Percentiles rank a stretch among this genome's conserved stretches.
Conservation (phyloP, 2,329 filamentous ascomycete genomes). For the Trematosphaeria pertusa region DNA sequence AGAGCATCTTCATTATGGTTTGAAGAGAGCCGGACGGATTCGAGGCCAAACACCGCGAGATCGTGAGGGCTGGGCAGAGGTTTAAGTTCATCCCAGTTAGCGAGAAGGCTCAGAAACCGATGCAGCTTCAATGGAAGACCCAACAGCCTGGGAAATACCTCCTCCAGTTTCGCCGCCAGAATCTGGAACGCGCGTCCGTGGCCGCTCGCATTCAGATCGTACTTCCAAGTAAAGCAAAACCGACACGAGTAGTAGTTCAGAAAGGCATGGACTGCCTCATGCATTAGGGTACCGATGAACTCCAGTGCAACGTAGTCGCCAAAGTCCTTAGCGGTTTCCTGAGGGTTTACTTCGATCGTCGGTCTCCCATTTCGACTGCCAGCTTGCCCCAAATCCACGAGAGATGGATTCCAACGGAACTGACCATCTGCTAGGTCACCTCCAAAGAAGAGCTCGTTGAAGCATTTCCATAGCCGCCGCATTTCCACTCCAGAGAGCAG, state of each 20-base stretch:
- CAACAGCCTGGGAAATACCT: conserved; percentile 21
- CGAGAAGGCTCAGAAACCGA: conserved; percentile 18
- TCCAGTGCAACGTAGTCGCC: background rate
- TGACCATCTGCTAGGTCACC: no score
- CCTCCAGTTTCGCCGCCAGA: conserved; percentile 23
- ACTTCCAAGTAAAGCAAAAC: conserved; percentile 15
- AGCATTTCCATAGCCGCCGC: no score
- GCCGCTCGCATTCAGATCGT: conserved; percentile 9
- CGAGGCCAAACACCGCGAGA: conserved; percentile 12
- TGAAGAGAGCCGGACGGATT: background rate
- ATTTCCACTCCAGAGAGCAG: conserved; percentile 2
- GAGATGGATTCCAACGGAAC: no score
- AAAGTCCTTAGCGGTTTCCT: conserved; percentile 1
- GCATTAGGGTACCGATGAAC: conserved; percentile 19
- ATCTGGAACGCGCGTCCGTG: conserved; percentile 30
- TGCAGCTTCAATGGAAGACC: conserved; percentile 20
- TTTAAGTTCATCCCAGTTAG: conserved; percentile 12
- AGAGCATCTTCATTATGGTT: no score
- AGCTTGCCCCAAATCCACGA: no score
- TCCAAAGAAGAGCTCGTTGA: no score
- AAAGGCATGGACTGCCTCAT: conserved; percentile 26
- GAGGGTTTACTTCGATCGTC: no score
- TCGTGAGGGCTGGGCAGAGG: conserved; percentile 23
- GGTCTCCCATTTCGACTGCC: no score
- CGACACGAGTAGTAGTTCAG: conserved; percentile 23